These are phyloP conservation scores for Myriosclerotinia curreyana DNA, from an alignment of 2,329 filamentous ascomycete genomes.

Conservation along the genomic window DNA sequence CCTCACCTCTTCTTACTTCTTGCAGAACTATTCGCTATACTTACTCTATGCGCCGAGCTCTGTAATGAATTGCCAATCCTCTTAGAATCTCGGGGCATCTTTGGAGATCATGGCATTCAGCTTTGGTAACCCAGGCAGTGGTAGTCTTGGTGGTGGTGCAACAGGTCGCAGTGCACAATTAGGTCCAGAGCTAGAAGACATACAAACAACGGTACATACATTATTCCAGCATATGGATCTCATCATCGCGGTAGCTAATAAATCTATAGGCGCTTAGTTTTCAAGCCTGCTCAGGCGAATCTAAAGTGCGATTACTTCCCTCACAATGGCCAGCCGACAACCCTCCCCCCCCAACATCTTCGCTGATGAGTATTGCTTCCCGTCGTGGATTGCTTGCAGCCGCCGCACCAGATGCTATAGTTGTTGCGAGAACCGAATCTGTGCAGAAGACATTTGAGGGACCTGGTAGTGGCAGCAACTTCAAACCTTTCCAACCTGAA, in stretches of 20 bases:
- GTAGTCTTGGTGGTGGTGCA: slow-evolving; percentile 44
- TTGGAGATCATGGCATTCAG: slow-evolving; percentile 61
- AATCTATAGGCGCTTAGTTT: slow-evolving; percentile 70
- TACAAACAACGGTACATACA: slow-evolving; percentile 73
- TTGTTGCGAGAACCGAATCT: slow-evolving; percentile 72
- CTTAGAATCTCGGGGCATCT: slow-evolving; percentile 41
- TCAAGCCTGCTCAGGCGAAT: slow-evolving; percentile 72
- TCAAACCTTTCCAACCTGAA: slow-evolving; percentile 70
- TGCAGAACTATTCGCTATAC: slow-evolving; percentile 24
- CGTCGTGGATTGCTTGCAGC: slow-evolving; percentile 79
- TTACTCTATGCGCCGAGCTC: slow-evolving; percentile 34
- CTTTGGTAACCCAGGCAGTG: slow-evolving; percentile 51
- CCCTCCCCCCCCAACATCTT: slow-evolving; percentile 72
- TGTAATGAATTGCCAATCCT: slow-evolving; percentile 38
- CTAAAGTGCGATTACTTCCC: slow-evolving; percentile 76
- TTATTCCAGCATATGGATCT: not conserved
- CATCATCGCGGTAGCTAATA: slow-evolving; percentile 23
- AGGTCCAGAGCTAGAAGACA: slow-evolving; percentile 69
- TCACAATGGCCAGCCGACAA: slow-evolving; percentile 65
- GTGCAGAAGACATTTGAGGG: slow-evolving; percentile 72
- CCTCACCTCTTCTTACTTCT: slow-evolving; percentile 7
- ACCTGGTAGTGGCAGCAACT: slow-evolving; percentile 59
- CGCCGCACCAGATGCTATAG: slow-evolving; percentile 75
- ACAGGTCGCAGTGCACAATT: slow-evolving; percentile 44
- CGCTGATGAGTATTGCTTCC: slow-evolving; percentile 79